phyloP scores from a whole-genome alignment of 768 basidiomycete genomes.

The Amanita pallidorosea region DNA sequence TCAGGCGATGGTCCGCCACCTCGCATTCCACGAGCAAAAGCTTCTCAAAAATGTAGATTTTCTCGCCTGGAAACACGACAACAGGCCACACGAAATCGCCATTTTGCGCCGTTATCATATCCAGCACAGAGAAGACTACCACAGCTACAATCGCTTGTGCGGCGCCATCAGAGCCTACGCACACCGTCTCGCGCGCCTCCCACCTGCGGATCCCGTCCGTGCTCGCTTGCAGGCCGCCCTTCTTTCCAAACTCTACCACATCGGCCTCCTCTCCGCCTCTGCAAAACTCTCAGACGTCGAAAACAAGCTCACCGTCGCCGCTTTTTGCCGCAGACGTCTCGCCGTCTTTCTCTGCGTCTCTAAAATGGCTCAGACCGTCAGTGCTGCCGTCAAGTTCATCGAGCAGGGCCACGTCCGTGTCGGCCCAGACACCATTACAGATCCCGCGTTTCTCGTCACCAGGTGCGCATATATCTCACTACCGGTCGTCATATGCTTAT shows the following conservation, averaged over 20 bases:
- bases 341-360: constrained; percentile 87
- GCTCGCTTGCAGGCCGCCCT: constrained; percentile 76
- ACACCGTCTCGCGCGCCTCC: constrained; percentile 79
- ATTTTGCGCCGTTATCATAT: constrained; percentile 95
- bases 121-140: constrained; percentile 89
- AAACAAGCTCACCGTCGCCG: constrained; percentile 92
- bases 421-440: constrained; percentile 90
- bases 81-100: constrained; percentile 79
- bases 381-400: constrained; percentile 90
- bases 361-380: constrained; percentile 95
- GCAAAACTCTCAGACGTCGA: constrained; percentile 92
- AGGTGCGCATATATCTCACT: constrained; percentile 37
- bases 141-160: constrained; percentile 96
- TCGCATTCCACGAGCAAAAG: constrained; percentile 95
- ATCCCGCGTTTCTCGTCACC: constrained; percentile 93
- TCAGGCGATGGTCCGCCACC: constrained; percentile 63
- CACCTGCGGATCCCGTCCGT: constrained; percentile 83
- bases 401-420: constrained; percentile 98
- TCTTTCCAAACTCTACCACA: constrained; percentile 93
- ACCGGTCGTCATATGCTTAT: background rate
- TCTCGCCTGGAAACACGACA: constrained; percentile 96
- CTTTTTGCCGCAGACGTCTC: constrained; percentile 84
- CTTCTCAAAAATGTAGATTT: constrained; percentile 96
- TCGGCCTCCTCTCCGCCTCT: constrained; percentile 80
- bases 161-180: constrained; percentile 79